Evolutionary conservation across 2,329 filamentous ascomycete species (phyloP), one percentile per base, ranked within the genome.

Genomic region (Colletotrichum sp.): DNA sequence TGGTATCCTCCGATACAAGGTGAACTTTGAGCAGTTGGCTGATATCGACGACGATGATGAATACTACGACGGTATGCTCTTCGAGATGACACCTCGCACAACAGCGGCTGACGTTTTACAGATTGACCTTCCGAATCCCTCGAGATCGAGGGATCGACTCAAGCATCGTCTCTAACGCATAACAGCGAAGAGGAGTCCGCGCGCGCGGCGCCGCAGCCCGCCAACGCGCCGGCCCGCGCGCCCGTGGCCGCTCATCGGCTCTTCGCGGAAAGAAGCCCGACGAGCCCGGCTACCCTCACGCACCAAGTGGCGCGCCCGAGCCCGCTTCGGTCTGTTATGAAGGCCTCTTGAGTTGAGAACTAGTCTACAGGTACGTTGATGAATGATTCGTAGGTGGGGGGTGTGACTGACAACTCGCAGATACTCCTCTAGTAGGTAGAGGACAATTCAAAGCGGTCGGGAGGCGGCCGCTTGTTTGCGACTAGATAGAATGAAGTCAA

Each of bases 1-100:
- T 80, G 96, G 96, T 79, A 94, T 99, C 83, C 93, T 99, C 84
- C 96, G 97, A 81, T 99, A 99, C 93, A 98, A 98, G 90, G 95
- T 99, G 90, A 99, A 99, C 90, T 99, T 99, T 88, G 97, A 99
- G 88, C 97, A 99, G 87, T 91, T 99, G 86, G 94, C 94, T 86
- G 97, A 98, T 85, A 91, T 94, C 83, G 93, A 94, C 83, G 96
- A 98, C 85, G 94, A 97, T 85, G 94, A 96, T 87, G 96, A 98
- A 85, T 96, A 96, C 87, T 98, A 98, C 89, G 91, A 92, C 86
- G 90, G 89, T 89, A 81, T 81, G 84, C 78, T 25, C 25, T 8
- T 52, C 8, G 25, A 15, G 32, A 52, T 32, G 16, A 18, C 16
- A 61, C 52, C 28, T 58, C 25, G 7, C 36, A 34, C 36, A 18